A percentile compares a stretch with the other conserved stretches of the same genome.
Conservation (phyloP, 768 basidiomycete species). For the Austroboletus festivus region DNA sequence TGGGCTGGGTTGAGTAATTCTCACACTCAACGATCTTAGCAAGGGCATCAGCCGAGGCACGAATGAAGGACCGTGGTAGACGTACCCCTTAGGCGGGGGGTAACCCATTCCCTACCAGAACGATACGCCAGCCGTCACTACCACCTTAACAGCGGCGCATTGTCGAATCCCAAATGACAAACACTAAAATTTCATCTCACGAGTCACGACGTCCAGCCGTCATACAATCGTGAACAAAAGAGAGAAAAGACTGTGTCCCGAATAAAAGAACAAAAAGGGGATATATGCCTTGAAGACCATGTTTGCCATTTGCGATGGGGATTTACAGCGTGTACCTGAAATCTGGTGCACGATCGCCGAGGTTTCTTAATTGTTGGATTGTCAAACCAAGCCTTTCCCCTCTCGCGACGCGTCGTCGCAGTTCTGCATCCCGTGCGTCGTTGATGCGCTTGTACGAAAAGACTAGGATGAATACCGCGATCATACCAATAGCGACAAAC, state of each 20-base stretch:
- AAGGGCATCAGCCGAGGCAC: no score
- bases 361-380: conserved; percentile 22
- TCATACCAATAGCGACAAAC: conserved; percentile 65
- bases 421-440: conserved; percentile 39
- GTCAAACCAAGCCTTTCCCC: conserved; percentile 19
- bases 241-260: no score
- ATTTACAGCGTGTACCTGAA: conserved; percentile 55
- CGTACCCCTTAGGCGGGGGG: no score
- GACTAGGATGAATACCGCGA: conserved; percentile 46
- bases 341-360: conserved; percentile 63
- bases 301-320: neutral
- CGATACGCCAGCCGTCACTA: no score
- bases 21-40: no score
- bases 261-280: neutral
- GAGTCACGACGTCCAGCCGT: no score
- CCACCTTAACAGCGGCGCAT: no score
- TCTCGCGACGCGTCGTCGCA: conserved; percentile 7
- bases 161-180: neutral
- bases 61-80: no score
- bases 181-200: neutral
- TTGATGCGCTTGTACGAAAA: conserved; percentile 57
- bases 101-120: no score
- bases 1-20: no score
- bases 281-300: neutral
- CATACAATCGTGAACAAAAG: no score